Evolutionary conservation across 495 filamentous ascomycete genomes (phyloP), one percentile per base, ranked within the genome.

Genomic region (Lasiosphaeris hirsuta): DNA sequence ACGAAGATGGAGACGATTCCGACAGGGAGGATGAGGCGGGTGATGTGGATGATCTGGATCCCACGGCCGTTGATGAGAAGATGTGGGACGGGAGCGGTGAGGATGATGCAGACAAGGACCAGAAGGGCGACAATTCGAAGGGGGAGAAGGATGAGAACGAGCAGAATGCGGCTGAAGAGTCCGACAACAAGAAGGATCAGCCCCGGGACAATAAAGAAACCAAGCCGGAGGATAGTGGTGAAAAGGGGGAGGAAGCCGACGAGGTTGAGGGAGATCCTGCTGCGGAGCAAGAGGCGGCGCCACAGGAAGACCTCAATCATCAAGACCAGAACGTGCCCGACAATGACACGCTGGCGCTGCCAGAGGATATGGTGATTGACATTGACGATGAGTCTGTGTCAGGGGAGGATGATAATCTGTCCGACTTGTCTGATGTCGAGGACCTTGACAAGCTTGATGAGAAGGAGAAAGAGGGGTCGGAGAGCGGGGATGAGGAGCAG

Each of bases 31-130:
- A 96, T 64, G 89, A 96, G 73, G 79, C 85, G 8, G 95, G 92
- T 5, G 86, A 89, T 67, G 90, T 98, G 6, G 88, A 96, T 76
- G 90, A 92, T 61, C 76, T 96, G 15, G 92, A 95, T 61, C 85
- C 90, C 7, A 86, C 84, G 14, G 90, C 92, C 13, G 86, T 98
- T 1, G 94, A 98, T 69, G 94, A 98, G 73, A 97, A 97, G 75
- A 87, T 97, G 77, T 98, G 94, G 94, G 91, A 97, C 71, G 92
- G 88, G 8, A 83, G 82, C 42, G 84, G 81, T 14, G 87, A 90
- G 48, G 86, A 91, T 13, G 76, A 86, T 11, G 77, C 87, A 33
- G 85, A 90, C 51, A 92, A 93, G 63, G 90, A 96, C 45, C 88
- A 91, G 48, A 79, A 90, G 60, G 88, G 84, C n/a, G 81, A 90